Conservation (phyloP, 2,329 filamentous ascomycete genomes). For the Paraconiothyrium brasiliense region DNA sequence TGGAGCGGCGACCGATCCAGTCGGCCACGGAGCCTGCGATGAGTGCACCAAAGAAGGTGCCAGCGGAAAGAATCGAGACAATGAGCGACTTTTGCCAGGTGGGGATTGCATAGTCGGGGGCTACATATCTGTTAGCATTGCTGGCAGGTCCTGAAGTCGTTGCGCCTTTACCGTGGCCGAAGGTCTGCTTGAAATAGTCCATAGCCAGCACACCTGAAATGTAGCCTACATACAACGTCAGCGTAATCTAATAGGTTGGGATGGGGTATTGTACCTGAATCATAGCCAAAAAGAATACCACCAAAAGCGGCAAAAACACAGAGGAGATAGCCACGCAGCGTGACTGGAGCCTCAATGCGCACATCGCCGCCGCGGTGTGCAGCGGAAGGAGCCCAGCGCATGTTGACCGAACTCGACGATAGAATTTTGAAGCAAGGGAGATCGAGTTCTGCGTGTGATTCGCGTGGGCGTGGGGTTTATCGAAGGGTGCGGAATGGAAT, state of each 20-base stretch:
- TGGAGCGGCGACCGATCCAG: slow-evolving; percentile 73
- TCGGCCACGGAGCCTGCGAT: slow-evolving; percentile 75
- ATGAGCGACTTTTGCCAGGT: slow-evolving; percentile 72
- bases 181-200: slow-evolving; percentile 48
- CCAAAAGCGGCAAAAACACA: slow-evolving; percentile 61
- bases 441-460: slow-evolving; percentile 1
- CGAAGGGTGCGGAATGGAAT: slow-evolving; percentile 14
- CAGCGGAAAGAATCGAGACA: slow-evolving; percentile 83
- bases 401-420: slow-evolving; percentile 16
- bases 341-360: slow-evolving; percentile 63
- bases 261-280: slow-evolving; percentile 63
- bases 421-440: slow-evolving; percentile 9
- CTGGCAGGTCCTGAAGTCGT: neutral
- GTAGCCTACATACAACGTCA: slow-evolving; percentile 54
- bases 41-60: slow-evolving; percentile 80
- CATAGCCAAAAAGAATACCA: slow-evolving; percentile 79
- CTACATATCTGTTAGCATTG: slow-evolving; percentile 60
- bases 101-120: slow-evolving; percentile 55
- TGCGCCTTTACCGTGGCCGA: slow-evolving; percentile 49
- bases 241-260: neutral
- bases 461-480: slow-evolving; percentile 7
- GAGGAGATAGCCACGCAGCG: slow-evolving; percentile 56
- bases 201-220: slow-evolving; percentile 71
- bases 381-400: slow-evolving; percentile 40
- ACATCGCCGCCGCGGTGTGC: slow-evolving; percentile 53